A percentile compares a stretch with the other conserved stretches of the same genome.
phyloP scores from a whole-genome alignment of 169 alveolate species.

The Babesia divergens region DNA sequence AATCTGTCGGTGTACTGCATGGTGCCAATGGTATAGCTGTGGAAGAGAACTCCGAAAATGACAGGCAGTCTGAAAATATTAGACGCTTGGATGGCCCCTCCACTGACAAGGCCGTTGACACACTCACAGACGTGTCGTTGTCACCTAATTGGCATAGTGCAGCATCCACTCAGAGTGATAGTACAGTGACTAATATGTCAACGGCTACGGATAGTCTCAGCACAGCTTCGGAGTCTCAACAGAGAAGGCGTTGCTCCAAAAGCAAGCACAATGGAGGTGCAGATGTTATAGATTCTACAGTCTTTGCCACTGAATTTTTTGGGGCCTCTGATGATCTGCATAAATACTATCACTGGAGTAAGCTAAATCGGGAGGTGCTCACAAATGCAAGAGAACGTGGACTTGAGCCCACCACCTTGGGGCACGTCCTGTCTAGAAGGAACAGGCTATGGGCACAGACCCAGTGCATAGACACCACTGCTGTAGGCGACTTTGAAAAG shows the following conservation, averaged over 20 bases:
- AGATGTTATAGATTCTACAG: background rate
- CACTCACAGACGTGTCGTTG: too few species aligned
- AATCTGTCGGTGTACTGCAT: too few species aligned
- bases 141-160: too few species aligned
- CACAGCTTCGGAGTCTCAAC: background rate
- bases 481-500: conserved; percentile 50
- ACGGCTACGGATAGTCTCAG: background rate
- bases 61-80: too few species aligned
- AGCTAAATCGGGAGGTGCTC: background rate
- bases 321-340: conserved; percentile 3
- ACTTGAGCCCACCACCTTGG: conserved; percentile 58
- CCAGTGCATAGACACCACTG: conserved; percentile 64
- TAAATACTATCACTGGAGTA: conserved; percentile 7
- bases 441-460: conserved; percentile 68
- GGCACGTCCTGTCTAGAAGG: conserved; percentile 67
- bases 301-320: background rate
- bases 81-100: too few species aligned
- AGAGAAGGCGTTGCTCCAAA: background rate
- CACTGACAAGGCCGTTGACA: too few species aligned
- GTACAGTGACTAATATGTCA: background rate
- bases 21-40: too few species aligned
- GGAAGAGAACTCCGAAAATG: too few species aligned
- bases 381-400: conserved; percentile 30
- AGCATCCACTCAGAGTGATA: too few species aligned
- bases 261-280: background rate